Conservation (phyloP, 2,329 filamentous ascomycete genomes). For the Colletotrichum cereale region DNA sequence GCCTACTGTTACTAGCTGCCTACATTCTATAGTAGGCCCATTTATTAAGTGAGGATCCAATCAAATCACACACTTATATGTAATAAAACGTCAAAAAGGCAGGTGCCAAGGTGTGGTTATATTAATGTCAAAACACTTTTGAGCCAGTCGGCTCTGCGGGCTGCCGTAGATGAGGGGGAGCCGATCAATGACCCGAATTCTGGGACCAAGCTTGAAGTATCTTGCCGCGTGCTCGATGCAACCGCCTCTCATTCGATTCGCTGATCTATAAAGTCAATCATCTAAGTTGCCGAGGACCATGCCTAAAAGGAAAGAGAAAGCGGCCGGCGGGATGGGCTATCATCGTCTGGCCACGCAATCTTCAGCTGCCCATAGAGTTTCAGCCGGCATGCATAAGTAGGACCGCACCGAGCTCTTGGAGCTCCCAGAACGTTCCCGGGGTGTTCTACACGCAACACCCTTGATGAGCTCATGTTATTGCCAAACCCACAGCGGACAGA, state of each 20-base stretch:
- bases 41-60: too few relatives aligned
- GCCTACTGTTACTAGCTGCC: too few relatives aligned
- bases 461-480: neutral
- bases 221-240: neutral
- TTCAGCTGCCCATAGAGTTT: neutral
- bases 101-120: too few relatives aligned
- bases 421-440: neutral
- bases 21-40: too few relatives aligned
- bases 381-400: neutral
- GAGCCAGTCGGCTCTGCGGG: too few relatives aligned
- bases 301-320: neutral
- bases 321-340: neutral
- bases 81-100: too few relatives aligned
- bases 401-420: neutral
- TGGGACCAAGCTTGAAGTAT: neutral
- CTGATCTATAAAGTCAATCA: neutral
- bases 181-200: neutral
- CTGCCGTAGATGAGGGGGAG: too few relatives aligned
- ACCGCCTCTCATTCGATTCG: too few relatives aligned
- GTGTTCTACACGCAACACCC: neutral
- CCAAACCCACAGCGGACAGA: neutral
- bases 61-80: too few relatives aligned
- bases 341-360: neutral
- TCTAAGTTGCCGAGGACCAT: neutral
- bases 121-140: too few relatives aligned